Base-by-base conservation (phyloP, 192 early-diverging fungal species). In the Coemansia aciculifera region DNA sequence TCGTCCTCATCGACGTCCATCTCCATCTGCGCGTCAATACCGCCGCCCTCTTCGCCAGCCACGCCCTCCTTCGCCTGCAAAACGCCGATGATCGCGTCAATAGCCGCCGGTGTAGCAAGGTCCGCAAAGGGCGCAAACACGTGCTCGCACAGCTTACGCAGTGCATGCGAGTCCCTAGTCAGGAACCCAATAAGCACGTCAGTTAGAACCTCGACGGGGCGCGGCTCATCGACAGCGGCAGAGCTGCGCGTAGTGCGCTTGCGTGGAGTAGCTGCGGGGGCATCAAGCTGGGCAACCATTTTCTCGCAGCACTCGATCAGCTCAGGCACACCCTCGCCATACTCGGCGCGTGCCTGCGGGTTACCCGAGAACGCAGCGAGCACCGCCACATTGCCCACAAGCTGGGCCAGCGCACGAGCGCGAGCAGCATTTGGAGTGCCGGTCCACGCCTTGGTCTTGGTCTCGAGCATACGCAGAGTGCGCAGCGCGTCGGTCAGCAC, bases 141-240 rank as follows among this genome's bases (percentile, higher is more conserved):
- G 62, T 91, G 88, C 56, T 92, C 88, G 24, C 93, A 87, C 61
- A 98, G 73, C 21, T 83, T 86, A 36, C 93, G 85, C 59, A 95
- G 76, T 11, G 92, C 66, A 39, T 86, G 84, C 32, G 92, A 95
- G 8, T 92, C 89, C 69, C 91, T 92, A 46, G 92, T 88, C 79
- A 99, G 74, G 78, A 98, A 90, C 66, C 90, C 88, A 62, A 99
- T 79, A 56, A 99, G 75, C 32, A 97, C 91, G 80, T 99, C 97
- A 6, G 95, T 84, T 64, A 99, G 86, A 49, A 99, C 95, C 66
- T 98, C 95, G n/a, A 94, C 86, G 2, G 95, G 94, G 64, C 89
- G 79, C 29, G 84, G 88, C 61, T 91, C 87, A 32, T 88, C 89
- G 36, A 87, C 83, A 1, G 72, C 83, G 8, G 85, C 86, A 13